phyloP scores from a whole-genome alignment of 345 rosid genomes.

The Brassica incana region DNA sequence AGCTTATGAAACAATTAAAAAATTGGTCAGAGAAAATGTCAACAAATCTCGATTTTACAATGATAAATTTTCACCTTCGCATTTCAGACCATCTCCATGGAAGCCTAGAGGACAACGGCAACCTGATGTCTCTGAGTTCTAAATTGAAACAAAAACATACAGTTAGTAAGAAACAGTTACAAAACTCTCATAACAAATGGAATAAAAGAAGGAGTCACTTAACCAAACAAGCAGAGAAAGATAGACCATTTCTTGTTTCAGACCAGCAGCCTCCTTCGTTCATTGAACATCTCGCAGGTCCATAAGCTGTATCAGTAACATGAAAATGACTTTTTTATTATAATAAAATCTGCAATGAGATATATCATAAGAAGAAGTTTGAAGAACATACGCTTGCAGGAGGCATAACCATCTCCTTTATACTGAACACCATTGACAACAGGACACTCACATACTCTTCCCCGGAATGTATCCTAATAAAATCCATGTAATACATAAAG shows the following conservation, averaged over 20 bases:
- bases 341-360: slow-evolving; percentile 13
- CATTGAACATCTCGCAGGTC: slow-evolving; percentile 74
- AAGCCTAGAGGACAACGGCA: slow-evolving; percentile 87
- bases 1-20: too few relatives aligned
- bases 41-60: neutral
- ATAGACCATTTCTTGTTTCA: slow-evolving; percentile 51
- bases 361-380: neutral
- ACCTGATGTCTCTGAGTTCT: slow-evolving; percentile 68
- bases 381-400: slow-evolving; percentile 63
- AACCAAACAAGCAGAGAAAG: slow-evolving; percentile 94
- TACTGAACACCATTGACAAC: slow-evolving; percentile 74
- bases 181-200: neutral
- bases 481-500: slow-evolving; percentile 6
- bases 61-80: slow-evolving; percentile 59
- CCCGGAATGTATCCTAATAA: slow-evolving; percentile 85
- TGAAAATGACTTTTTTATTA: neutral
- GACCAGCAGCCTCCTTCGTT: slow-evolving; percentile 95
- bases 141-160: neutral
- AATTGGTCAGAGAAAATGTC: neutral
- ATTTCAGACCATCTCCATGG: slow-evolving; percentile 60
- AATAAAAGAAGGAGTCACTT: slow-evolving; percentile 38
- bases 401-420: slow-evolving; percentile 85
- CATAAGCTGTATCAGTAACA: slow-evolving; percentile 53
- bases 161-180: neutral
- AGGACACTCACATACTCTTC: slow-evolving; percentile 93